phyloP scores from a whole-genome alignment of 345 rosid genomes.

The Citropsis articulata region DNA sequence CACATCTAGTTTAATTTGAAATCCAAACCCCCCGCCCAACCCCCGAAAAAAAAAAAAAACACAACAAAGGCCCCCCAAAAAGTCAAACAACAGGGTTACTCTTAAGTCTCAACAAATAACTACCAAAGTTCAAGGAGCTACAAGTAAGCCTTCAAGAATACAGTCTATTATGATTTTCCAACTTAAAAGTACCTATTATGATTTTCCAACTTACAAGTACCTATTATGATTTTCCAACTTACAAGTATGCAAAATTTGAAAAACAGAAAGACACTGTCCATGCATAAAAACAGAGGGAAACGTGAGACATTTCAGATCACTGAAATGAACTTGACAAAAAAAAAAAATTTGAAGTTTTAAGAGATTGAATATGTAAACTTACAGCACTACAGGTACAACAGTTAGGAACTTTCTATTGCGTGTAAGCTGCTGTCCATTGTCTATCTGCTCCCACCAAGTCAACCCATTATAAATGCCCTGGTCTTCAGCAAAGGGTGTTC shows the following conservation, averaged over 20 bases:
- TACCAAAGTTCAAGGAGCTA: not conserved
- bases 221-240: not conserved
- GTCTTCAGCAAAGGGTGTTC: slow-evolving; percentile 95
- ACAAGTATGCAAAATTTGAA: not conserved
- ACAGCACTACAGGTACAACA: slow-evolving; percentile 93
- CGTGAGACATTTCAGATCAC: not conserved
- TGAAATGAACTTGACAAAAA: not conserved
- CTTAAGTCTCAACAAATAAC: not conserved
- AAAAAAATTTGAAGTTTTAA: not conserved
- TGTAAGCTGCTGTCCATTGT: slow-evolving; percentile 92
- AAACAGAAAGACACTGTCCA: not conserved
- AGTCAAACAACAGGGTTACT: not conserved
- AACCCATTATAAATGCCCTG: slow-evolving; percentile 94
- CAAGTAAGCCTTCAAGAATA: not conserved
- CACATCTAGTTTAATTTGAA: not conserved
- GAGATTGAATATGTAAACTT: slow-evolving; percentile 31
- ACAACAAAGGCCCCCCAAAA: too few species aligned
- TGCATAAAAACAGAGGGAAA: not conserved
- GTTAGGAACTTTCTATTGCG: slow-evolving; percentile 90
- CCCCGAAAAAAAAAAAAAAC: too few species aligned
- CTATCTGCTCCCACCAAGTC: slow-evolving; percentile 99
- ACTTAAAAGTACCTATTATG: too few species aligned
- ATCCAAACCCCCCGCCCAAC: too few species aligned
- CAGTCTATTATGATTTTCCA: not conserved
- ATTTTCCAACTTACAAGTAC: too few species aligned